phyloP scores from a whole-genome alignment of 345 rosid genomes.

The Salix brachista region DNA sequence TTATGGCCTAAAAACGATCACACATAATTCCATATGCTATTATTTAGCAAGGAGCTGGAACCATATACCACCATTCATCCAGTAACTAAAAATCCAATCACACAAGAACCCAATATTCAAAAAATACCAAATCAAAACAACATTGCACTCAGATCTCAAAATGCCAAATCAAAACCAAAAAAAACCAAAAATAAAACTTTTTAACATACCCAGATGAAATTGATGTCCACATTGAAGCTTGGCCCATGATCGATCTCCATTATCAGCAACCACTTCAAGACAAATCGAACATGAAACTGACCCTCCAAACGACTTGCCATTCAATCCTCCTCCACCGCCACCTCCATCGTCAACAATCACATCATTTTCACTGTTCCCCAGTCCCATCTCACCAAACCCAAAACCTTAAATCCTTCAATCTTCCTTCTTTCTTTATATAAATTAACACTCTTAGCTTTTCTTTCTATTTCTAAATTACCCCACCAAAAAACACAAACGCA shows the following conservation, averaged over 20 bases:
- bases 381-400: slow-evolving; percentile 54
- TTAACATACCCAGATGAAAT: slow-evolving; percentile 73
- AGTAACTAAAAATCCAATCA: background rate
- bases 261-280: slow-evolving; percentile 66
- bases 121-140: background rate
- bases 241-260: slow-evolving; percentile 93
- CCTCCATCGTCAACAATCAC: slow-evolving; percentile 48
- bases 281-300: slow-evolving; percentile 93
- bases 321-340: slow-evolving; percentile 35
- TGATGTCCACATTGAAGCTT: slow-evolving; percentile 96
- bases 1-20: background rate
- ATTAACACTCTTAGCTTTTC: background rate
- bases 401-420: slow-evolving; percentile 8
- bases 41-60: background rate
- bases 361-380: slow-evolving; percentile 50
- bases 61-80: background rate
- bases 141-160: slow-evolving; percentile 28
- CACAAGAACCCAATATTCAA: background rate
- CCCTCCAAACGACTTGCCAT: slow-evolving; percentile 42
- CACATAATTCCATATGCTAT: background rate
- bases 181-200: background rate
- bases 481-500: background rate
- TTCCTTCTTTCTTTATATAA: background rate
- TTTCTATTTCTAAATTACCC: background rate
- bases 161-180: background rate